Evolutionary conservation across 768 basidiomycete species (phyloP).

Genomic region (Russula ochroleuca): DNA sequence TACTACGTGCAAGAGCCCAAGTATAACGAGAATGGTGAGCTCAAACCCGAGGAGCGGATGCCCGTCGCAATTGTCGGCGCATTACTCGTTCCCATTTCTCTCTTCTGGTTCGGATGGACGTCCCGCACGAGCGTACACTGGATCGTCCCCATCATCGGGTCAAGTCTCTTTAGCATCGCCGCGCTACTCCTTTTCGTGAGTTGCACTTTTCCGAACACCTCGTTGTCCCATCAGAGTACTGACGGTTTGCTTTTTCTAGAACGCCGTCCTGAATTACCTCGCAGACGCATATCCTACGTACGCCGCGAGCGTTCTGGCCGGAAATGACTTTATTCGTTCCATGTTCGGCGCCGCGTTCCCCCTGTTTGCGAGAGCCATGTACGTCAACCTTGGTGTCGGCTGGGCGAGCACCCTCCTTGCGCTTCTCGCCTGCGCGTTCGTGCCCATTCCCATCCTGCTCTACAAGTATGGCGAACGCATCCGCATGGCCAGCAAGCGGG

Average conservation of each 20-base stretch:
- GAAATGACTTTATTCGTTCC: constrained; percentile 36
- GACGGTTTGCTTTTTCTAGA: not conserved
- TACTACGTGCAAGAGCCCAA: constrained; percentile 26
- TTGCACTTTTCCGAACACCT: constrained; percentile 28
- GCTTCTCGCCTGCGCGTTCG: constrained; percentile 30
- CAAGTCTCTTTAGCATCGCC: constrained; percentile 35
- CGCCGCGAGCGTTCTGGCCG: constrained; percentile 36
- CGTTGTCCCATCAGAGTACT: constrained; percentile 11
- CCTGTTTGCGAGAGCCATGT: constrained; percentile 30
- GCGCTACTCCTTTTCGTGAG: constrained; percentile 34
- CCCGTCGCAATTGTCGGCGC: constrained; percentile 36
- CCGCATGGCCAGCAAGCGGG: constrained; percentile 24
- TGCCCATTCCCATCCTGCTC: constrained; percentile 29
- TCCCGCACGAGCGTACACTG: constrained; percentile 33
- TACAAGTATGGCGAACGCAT: constrained; percentile 24
- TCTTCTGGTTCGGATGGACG: constrained; percentile 38
- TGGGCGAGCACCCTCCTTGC: constrained; percentile 32
- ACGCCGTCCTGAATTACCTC: constrained; percentile 33
- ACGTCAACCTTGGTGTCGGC: constrained; percentile 31
- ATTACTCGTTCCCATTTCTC: constrained; percentile 34
- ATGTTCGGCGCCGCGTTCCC: constrained; percentile 27
- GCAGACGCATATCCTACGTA: constrained; percentile 35
- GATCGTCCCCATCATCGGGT: constrained; percentile 38
- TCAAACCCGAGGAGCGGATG: constrained; percentile 34
- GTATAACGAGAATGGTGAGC: constrained; percentile 22